Base-by-base conservation (phyloP, 2,329 filamentous ascomycete genomes). In the Xylogone sp. region DNA sequence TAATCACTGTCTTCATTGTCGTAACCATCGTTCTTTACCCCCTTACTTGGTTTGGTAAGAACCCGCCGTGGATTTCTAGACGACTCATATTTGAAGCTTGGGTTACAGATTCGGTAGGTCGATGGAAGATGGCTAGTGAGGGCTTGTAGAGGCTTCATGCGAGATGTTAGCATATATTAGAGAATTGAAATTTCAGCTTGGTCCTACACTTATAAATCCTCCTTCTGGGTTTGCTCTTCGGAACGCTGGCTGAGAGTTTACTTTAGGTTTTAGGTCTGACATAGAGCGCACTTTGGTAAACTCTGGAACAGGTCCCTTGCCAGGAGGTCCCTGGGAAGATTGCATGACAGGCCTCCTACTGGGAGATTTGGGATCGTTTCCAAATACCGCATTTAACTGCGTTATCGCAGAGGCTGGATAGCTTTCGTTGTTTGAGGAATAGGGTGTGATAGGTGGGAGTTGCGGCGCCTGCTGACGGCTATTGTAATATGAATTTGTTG, bases 1-100 rank as follows among this genome's bases (percentile, higher is more conserved):
- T 99, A 99, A 67, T 99, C 94, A 69, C 94, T 97, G 62, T 99
- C 94, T 69, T 99, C 94, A 61, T 99, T 99, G 67, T 99, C 94
- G 65, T 94, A 99, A 3, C 94, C 94, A 73, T 99, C 94, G 65
- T 99, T 99, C 79, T 99, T 99, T 56, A 89, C 83, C 13, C 94
- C 94, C 73, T 99, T 99, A 80, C 94, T 97, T 7, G 94, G 94
- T 71, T 99, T 99, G 16, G 94, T 99, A 59, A 99, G 79, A 46
- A 99, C 94, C 69, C 94, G 83, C 56, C 94, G 88, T 39, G 94
- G 94, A 66, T 99, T 99, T 59, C 94, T 84, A 49, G 94, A 97
- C 16, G 94, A 97, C 69, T 99, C 94, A 73, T 99, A 99, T 75
- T 99, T 97, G 79, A 99, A 99, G 63, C 82, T 86, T 2, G 92